Evolutionary conservation across 768 basidiomycete genomes (phyloP).

Genomic region (Lepiota brunneoincarnata): DNA sequence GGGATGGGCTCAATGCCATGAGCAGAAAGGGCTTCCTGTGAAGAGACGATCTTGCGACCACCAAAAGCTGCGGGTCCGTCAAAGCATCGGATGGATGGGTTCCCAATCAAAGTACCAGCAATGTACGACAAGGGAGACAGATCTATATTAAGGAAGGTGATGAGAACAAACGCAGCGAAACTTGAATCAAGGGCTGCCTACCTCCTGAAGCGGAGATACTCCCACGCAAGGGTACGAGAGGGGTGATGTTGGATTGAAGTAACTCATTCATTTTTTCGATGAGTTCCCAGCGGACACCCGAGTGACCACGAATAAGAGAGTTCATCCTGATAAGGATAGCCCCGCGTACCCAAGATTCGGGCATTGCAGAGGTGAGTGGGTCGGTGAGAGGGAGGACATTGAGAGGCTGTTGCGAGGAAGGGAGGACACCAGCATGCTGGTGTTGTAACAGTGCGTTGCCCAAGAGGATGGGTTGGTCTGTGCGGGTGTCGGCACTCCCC

Average conservation of each 20-base stretch:
- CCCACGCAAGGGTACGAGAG: slow-evolving; percentile 79
- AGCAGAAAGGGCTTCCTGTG: slow-evolving; percentile 52
- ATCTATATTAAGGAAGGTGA: slow-evolving; percentile 38
- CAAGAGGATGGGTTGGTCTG: slow-evolving; percentile 67
- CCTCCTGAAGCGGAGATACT: slow-evolving; percentile 85
- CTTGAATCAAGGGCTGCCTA: slow-evolving; percentile 22
- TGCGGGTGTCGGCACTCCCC: slow-evolving; percentile 86
- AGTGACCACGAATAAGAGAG: slow-evolving; percentile 85
- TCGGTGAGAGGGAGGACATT: slow-evolving; percentile 68
- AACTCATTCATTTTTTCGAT: slow-evolving; percentile 76
- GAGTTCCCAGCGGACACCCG: slow-evolving; percentile 79
- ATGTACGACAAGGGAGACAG: slow-evolving; percentile 81
- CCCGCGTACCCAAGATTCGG: slow-evolving; percentile 84
- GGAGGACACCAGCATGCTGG: slow-evolving; percentile 73
- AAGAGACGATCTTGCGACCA: slow-evolving; percentile 50
- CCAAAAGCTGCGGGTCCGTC: slow-evolving; percentile 48
- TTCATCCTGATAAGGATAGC: slow-evolving; percentile 88
- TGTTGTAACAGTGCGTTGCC: slow-evolving; percentile 85
- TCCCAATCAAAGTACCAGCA: slow-evolving; percentile 77
- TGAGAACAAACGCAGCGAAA: slow-evolving; percentile 6
- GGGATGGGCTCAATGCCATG: slow-evolving; percentile 64
- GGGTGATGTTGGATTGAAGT: slow-evolving; percentile 69
- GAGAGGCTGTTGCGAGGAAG: slow-evolving; percentile 49
- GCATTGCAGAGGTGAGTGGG: slow-evolving; percentile 73
- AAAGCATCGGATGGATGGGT: slow-evolving; percentile 75